Evolutionary conservation across 257 asterid species (phyloP).

Genomic region (Nicotiana knightiana): DNA sequence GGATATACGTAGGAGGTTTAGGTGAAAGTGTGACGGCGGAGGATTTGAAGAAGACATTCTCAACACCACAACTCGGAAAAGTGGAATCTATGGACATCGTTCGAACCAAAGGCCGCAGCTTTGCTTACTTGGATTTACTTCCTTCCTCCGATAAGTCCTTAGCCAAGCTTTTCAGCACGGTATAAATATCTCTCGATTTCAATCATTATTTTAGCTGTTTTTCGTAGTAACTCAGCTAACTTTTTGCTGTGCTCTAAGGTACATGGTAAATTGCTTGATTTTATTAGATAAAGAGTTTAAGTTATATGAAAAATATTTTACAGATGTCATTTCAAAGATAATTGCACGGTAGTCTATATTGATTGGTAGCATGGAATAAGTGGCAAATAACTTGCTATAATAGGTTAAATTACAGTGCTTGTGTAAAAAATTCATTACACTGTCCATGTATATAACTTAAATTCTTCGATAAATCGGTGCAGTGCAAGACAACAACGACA

Average conservation of each 20-base stretch:
- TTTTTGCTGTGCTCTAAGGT: neutral
- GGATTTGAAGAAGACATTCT: conserved; percentile 69
- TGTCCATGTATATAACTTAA: too few relatives aligned
- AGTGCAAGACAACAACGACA: too few relatives aligned
- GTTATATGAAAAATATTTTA: too few relatives aligned
- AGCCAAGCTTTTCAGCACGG: conserved; percentile 85
- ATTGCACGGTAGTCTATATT: too few relatives aligned
- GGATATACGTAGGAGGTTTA: conserved; percentile 76
- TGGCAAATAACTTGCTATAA: too few relatives aligned
- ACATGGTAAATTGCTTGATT: neutral
- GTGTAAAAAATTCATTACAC: too few relatives aligned
- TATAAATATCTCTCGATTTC: conserved; percentile 28
- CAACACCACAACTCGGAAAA: conserved; percentile 61
- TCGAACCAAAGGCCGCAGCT: conserved; percentile 79
- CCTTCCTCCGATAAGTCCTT: conserved; percentile 86
- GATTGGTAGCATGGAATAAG: too few relatives aligned
- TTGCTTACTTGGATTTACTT: conserved; percentile 69
- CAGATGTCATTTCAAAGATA: too few relatives aligned
- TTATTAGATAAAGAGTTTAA: neutral
- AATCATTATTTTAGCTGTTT: neutral
- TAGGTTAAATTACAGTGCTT: too few relatives aligned
- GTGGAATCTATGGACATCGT: conserved; percentile 67
- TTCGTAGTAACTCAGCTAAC: neutral
- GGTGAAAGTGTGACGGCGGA: conserved; percentile 53
- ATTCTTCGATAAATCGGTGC: too few relatives aligned